Percentiles rank a stretch among this genome's conserved stretches.
These are phyloP conservation scores for Solanum lycopersicoides DNA, from an alignment of 257 asterid genomes.

Conservation along the genomic window DNA sequence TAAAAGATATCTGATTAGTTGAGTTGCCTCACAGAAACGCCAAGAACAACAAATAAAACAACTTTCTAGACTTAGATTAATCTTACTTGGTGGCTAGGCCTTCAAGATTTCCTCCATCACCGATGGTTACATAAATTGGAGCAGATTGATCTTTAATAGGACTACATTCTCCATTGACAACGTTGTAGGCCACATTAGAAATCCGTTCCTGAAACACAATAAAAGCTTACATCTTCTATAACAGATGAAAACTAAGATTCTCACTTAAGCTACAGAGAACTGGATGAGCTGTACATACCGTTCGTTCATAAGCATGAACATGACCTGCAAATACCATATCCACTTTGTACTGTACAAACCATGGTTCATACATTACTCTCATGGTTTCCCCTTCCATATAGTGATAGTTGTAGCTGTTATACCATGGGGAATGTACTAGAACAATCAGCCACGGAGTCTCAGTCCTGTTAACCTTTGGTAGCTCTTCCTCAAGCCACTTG, in stretches of 20 bases:
- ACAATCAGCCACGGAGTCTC: slow-evolving; percentile 93
- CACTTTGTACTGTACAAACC: slow-evolving; percentile 73
- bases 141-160: slow-evolving; percentile 43
- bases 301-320: slow-evolving; percentile 89
- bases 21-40: background rate
- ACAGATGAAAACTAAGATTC: background rate
- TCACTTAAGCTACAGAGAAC: background rate
- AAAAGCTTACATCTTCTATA: background rate
- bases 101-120: slow-evolving; percentile 65
- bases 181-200: slow-evolving; percentile 51
- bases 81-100: slow-evolving; percentile 55
- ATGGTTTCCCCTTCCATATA: slow-evolving; percentile 94
- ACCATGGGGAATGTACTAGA: slow-evolving; percentile 85
- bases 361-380: slow-evolving; percentile 76
- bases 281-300: slow-evolving; percentile 26
- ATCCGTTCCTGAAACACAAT: slow-evolving; percentile 35
- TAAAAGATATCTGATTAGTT: background rate
- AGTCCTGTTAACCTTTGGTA: slow-evolving; percentile 62
- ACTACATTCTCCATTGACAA: slow-evolving; percentile 44
- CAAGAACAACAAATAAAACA: background rate
- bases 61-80: background rate
- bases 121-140: slow-evolving; percentile 54
- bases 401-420: slow-evolving; percentile 81
- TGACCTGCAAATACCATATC: slow-evolving; percentile 90
- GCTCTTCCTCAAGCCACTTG: slow-evolving; percentile 60